A percentile compares a stretch with the other conserved stretches of the same genome.
phyloP scores from a whole-genome alignment of 2,329 filamentous ascomycete genomes.

The Aspergillus intermedius region DNA sequence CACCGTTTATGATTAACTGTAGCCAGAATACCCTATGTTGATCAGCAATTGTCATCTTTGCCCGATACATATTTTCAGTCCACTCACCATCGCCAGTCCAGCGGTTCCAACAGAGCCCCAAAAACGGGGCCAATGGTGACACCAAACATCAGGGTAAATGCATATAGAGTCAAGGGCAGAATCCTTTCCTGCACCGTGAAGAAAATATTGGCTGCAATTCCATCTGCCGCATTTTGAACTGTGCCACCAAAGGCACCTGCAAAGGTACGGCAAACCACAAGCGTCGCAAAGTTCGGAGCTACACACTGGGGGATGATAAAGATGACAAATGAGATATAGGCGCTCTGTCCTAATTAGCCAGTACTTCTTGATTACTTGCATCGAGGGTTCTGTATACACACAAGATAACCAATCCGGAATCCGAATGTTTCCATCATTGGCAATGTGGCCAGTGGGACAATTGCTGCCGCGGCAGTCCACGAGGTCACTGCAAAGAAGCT shows the following conservation, averaged over 20 bases:
- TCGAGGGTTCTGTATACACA: neutral
- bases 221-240: constrained; percentile 1
- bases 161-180: neutral
- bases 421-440: constrained; percentile 17
- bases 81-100: constrained; percentile 1
- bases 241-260: constrained; percentile 1
- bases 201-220: constrained; percentile 1
- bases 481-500: constrained; percentile 16
- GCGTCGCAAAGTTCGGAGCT: neutral
- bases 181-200: neutral
- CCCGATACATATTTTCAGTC: neutral
- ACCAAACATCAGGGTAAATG: neutral
- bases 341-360: neutral
- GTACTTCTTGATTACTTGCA: too few relatives aligned
- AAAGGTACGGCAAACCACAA: neutral
- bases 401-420: constrained; percentile 8
- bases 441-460: constrained; percentile 13
- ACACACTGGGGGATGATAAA: constrained; percentile 1
- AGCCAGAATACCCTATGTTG: neutral
- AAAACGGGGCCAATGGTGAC: constrained; percentile 1
- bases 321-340: neutral
- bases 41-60: neutral
- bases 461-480: constrained; percentile 13
- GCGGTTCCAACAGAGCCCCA: neutral
- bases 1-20: constrained; percentile 1